Conservation (phyloP, 495 filamentous ascomycete genomes). For the Pyrenula massariospora region DNA sequence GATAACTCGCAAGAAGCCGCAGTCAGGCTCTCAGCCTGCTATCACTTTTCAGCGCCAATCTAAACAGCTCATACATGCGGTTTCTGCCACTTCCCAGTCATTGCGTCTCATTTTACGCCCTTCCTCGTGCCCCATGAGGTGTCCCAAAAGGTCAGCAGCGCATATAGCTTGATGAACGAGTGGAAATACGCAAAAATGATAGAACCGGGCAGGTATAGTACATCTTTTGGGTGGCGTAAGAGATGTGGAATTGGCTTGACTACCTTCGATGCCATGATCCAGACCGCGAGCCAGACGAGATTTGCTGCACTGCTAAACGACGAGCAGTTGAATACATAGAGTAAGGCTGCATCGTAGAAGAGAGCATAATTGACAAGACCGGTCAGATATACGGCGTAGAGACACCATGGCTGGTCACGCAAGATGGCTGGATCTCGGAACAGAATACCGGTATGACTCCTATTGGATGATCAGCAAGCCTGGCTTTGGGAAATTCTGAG, state of each 20-base stretch:
- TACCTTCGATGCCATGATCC: constrained; percentile 41
- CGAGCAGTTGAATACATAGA: constrained; percentile 11
- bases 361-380: constrained; percentile 48
- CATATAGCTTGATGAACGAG: constrained; percentile 49
- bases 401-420: constrained; percentile 45
- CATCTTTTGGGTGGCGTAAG: constrained; percentile 41
- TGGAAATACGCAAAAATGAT: constrained; percentile 51
- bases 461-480: too few relatives aligned
- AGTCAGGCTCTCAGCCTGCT: too few relatives aligned
- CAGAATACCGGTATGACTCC: constrained; percentile 46
- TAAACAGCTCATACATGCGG: too few relatives aligned
- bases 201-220: constrained; percentile 40
- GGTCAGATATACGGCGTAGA: constrained; percentile 49
- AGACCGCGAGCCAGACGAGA: constrained; percentile 11
- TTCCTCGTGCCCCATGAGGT: not conserved
- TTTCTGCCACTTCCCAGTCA: not conserved
- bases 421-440: constrained; percentile 38
- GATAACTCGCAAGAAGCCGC: too few relatives aligned
- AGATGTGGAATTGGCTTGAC: constrained; percentile 51
- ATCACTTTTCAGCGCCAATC: too few relatives aligned
- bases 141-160: constrained; percentile 37
- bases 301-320: constrained; percentile 5
- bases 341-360: constrained; percentile 38
- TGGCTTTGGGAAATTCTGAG: too few relatives aligned
- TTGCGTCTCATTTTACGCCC: not conserved